Base-by-base conservation (phyloP, 2,329 filamentous ascomycete species). In the Bipolaris sorokiniana region DNA sequence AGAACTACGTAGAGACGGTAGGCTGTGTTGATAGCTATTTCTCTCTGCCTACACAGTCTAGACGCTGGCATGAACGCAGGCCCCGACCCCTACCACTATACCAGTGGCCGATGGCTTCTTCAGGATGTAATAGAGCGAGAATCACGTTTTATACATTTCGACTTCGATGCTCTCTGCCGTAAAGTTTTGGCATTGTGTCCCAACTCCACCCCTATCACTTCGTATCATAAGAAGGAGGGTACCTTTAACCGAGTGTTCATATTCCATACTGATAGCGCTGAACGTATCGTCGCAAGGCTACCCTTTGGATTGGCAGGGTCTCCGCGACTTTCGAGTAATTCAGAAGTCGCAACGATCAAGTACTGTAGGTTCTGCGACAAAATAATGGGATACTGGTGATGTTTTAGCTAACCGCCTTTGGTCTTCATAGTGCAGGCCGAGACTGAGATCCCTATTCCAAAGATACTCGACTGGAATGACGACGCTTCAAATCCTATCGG, bases 291-390 rank as follows among this genome's bases (percentile, higher is more conserved):
- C 15, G 80, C 77, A 2, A 77, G 74, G 62, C 54, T 82, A n/a
- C 79, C 78, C 2, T 79, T 77, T 62, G 53, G 54, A 2, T 42
- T 78, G 33, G 76, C 77, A 59, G 78, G 78, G 9, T 77, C 76
- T 7, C 45, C 64, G 38, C 68, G 64, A 41, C 64, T 79, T 18
- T 73, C 69, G 0, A 81, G 77, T 5, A 70, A 67, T 53, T 81
- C 79, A 22, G 77, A 82, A 65, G 78, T 82, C 61, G 79, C 80
- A 26, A 82, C 79, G 1, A 77, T 82, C 45, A 64, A 65, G 45
- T 81, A 77, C 58, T 42, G 78, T 80, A 68, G 7, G 36, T 49
- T 9, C 11, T 40, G 26, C 26, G 9, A 28, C 10, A 28, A 10
- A 3, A 28, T 28, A 4, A 28, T 11, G 11, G 9, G 26, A 11